Evolutionary conservation across 192 early-diverging fungal species (phyloP).

Genomic region (Irineochytrium annulatum): DNA sequence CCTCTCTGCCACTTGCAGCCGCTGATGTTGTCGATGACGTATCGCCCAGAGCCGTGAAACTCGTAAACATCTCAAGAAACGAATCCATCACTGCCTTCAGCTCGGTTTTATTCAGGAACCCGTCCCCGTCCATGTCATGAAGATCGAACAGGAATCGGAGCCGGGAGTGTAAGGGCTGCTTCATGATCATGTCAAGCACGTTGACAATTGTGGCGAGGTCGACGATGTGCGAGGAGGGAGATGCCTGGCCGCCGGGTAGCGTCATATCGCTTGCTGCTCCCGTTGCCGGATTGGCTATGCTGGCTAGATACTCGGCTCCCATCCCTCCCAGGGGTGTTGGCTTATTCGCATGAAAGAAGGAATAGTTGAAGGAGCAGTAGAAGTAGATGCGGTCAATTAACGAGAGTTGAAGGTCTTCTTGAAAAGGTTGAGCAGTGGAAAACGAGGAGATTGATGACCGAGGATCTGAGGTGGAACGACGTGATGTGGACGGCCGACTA

Average conservation of each 20-base stretch:
- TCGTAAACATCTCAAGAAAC: slow-evolving; percentile 50
- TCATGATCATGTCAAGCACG: slow-evolving; percentile 53
- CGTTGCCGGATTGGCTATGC: slow-evolving; percentile 1
- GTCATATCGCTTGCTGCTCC: not conserved
- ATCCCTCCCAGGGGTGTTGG: slow-evolving; percentile 27
- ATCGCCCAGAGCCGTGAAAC: not conserved
- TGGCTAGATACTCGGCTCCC: slow-evolving; percentile 19
- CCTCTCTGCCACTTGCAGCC: slow-evolving; percentile 14
- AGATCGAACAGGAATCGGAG: slow-evolving; percentile 56
- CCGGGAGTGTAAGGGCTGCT: slow-evolving; percentile 48
- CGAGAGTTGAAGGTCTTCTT: slow-evolving; percentile 34
- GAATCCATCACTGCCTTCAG: slow-evolving; percentile 55
- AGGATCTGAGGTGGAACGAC: too few species aligned
- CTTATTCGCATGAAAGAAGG: slow-evolving; percentile 34
- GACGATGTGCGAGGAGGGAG: slow-evolving; percentile 34
- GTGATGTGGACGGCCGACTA: too few species aligned
- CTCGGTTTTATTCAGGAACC: slow-evolving; percentile 47
- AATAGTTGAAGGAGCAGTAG: slow-evolving; percentile 52
- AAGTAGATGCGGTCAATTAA: slow-evolving; percentile 53
- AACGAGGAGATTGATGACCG: too few species aligned
- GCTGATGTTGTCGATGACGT: not conserved
- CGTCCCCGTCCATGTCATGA: slow-evolving; percentile 55
- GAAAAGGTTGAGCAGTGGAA: too few species aligned
- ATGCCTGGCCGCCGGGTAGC: not conserved
- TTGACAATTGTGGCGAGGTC: slow-evolving; percentile 57